Evolutionary conservation across 1,139 yeast genomes (phyloP), one percentile per base, ranked within the genome.

Genomic region (Blastobotrys arbuscula): DNA sequence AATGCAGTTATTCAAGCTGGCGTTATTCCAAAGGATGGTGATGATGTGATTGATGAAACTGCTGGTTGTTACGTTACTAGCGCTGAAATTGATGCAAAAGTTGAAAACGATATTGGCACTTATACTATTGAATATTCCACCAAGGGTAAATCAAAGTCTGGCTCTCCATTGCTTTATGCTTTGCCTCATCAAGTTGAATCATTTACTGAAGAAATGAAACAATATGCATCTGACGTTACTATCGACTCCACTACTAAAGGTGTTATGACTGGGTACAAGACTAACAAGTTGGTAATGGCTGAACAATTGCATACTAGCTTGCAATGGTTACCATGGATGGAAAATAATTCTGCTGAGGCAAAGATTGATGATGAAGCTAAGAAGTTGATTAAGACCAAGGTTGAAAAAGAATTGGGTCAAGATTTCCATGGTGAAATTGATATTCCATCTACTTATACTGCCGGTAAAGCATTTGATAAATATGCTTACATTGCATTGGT

Each of bases 391-490:
- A 82, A 84, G 3, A 51, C 68, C 21, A 74, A 74, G 21, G 89
- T 86, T 16, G 75, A 75, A 57, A 61, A 64, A 12, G 94, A 83
- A 61, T 69, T 81, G 47, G 63, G 75, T 28, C 83, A 77, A 51
- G 81, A 82, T 59, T 77, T 85, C 50, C 63, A 69, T 6, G 63
- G 67, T 21, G 74, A 82, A 45, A 75, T 82, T 44, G 63, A 71
- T 38, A 64, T 70, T 8, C 67, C 73, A 60, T 74, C 79, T 47
- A 82, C 77, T 55, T 86, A 85, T 63, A 76, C 70, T 55, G 71
- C 84, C 6, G 94, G 92, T 42, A 85, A 85, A 65, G 74, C 77
- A n/a, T 60, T 82, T 42, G 92, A 84, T 66, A 84, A 84, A 67
- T 84, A 78, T 61, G 89, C 92, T 8, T 81, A 82, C 63, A 76